These are phyloP conservation scores for Suhomyces yuchorum DNA, from an alignment of 1,139 yeast species.

Conservation along the genomic window DNA sequence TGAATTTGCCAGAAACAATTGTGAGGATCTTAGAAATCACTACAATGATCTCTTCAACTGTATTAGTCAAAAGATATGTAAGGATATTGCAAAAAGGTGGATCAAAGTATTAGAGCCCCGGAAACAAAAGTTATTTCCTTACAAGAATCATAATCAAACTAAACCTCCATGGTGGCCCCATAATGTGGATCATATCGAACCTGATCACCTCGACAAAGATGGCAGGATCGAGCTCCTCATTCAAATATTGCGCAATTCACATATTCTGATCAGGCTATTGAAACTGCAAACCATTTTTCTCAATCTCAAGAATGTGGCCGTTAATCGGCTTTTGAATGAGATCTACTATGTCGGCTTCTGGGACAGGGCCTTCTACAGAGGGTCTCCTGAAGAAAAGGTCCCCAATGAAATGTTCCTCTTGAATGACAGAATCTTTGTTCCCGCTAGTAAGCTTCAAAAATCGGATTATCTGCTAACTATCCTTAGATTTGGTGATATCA, in stretches of 20 bases:
- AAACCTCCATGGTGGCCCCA: slow-evolving; percentile 77
- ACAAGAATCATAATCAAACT: slow-evolving; percentile 49
- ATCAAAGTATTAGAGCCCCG: slow-evolving; percentile 64
- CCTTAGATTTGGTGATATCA: slow-evolving; percentile 1
- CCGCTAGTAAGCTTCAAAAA: slow-evolving; percentile 4
- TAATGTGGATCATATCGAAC: slow-evolving; percentile 62
- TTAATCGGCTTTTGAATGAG: slow-evolving; percentile 26
- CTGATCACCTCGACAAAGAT: slow-evolving; percentile 66
- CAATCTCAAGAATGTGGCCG: slow-evolving; percentile 15
- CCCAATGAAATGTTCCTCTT: not conserved
- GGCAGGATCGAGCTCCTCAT: slow-evolving; percentile 55
- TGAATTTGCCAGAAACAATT: slow-evolving; percentile 1
- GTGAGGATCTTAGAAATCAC: slow-evolving; percentile 9
- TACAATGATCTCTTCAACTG: slow-evolving; percentile 13
- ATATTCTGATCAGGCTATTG: slow-evolving; percentile 27
- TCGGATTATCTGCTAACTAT: not conserved
- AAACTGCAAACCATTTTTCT: slow-evolving; percentile 16
- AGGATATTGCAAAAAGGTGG: slow-evolving; percentile 67
- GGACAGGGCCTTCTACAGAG: slow-evolving; percentile 21
- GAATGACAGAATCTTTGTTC: not conserved
- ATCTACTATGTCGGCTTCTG: slow-evolving; percentile 32
- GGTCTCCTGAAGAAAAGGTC: not conserved
- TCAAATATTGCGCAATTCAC: slow-evolving; percentile 37
- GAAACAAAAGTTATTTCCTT: slow-evolving; percentile 67
- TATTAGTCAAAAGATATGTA: slow-evolving; percentile 57